These are phyloP conservation scores for Monoraphidium neglectum DNA, from an alignment of 139 green algal genomes.

Conservation along the genomic window DNA sequence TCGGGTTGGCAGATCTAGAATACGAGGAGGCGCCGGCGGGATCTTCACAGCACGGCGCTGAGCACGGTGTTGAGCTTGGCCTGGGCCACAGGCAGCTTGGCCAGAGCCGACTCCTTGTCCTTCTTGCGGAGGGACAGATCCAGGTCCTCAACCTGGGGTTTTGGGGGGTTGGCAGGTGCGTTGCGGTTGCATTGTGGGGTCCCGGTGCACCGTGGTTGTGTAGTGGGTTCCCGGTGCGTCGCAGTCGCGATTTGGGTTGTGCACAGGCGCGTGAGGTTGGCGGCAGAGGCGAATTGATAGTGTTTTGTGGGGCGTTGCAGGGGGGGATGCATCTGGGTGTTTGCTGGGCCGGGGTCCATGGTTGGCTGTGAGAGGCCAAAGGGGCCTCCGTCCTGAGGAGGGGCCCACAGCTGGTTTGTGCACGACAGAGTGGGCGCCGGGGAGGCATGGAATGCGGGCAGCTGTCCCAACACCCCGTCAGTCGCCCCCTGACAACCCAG, in stretches of 20 bases:
- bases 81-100: constrained; percentile 56
- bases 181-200: not conserved
- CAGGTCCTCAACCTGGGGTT: constrained; percentile 70
- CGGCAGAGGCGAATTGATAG: too few species aligned
- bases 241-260: too few species aligned
- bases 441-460: not conserved
- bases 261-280: too few species aligned
- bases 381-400: not conserved
- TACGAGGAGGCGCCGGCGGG: not conserved
- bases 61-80: constrained; percentile 64
- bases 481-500: not conserved
- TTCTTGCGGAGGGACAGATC: constrained; percentile 89
- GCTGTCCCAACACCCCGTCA: not conserved
- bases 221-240: too few species aligned
- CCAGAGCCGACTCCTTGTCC: constrained; percentile 64
- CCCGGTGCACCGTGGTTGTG: too few species aligned
- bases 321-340: too few species aligned
- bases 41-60: constrained; percentile 45
- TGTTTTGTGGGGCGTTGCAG: too few species aligned
- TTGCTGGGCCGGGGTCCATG: too few species aligned
- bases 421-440: not conserved
- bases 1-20: not conserved
- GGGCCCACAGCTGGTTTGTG: not conserved
- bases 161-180: not conserved
- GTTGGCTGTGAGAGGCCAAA: not conserved